Evolutionary conservation across 176 grass and related monocot genomes (phyloP), one percentile per base, ranked within the genome.

Genomic region (Pharus latifolius): DNA sequence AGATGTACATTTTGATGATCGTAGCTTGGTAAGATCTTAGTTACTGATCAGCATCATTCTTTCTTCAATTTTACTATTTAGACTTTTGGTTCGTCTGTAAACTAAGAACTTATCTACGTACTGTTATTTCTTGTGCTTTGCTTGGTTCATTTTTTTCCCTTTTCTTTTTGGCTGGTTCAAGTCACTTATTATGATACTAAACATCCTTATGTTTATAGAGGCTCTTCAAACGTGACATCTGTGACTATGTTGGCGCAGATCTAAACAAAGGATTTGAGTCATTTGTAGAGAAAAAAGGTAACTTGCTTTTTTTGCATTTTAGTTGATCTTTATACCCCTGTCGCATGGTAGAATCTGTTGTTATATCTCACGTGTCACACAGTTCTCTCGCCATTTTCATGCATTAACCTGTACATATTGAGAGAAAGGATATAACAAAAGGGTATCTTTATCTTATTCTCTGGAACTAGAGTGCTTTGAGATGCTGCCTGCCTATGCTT

Each of bases 271-370:
- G 95, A 30, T 99, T 94, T 33, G 95, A 94, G 30, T 52, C 95
- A 67, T 99, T 91, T 56, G 60, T 84, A 51, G 95, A 94, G 59
- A 99, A 99, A 83, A 94, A 14, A 94, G 95, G 95, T 99, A 67
- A 19, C 56, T 67, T 86, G n/a, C 24, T 63, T 73, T 56, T 44
- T 53, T 15, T 47, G 22, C 13, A 62, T 44, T 72, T 20, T 70
- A 70, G 40, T 74, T 73, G 42, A 26, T 72, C 56, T 63, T 16
- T 50, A 26, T n/a, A 50, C 16, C n/a, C 56, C 3, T 17, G 13
- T 65, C 49, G 28, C 47, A 27, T 70, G 35, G 7, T 56, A 42
- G 30, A 61, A 41, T 75, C 13, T 85, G 5, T 56, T 69, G 11
- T 67, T 62, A 51, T 18, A 41, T 27, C 20, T 44, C 38, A 18